Base-by-base conservation (phyloP, 2,329 filamentous ascomycete species). In the Cytospora piceicola region DNA sequence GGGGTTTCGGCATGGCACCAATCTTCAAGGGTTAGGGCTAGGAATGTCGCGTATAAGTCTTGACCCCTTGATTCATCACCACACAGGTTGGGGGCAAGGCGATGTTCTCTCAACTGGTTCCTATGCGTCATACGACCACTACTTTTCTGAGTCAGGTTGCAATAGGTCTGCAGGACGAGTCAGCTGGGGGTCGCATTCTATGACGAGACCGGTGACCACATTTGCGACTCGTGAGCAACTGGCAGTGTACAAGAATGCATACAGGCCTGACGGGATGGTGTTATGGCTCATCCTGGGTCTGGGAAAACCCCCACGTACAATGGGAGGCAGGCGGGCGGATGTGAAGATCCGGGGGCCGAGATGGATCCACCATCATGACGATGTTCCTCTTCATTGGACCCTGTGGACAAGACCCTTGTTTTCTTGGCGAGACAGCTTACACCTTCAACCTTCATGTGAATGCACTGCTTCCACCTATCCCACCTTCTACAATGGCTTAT, bases 1-100 rank as follows among this genome's bases (percentile, higher is more conserved):
- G 27, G 27, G 27, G 3, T 5, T 29, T 5, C 27, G 27, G 27
- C 8, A 36, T 14, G 34, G 34, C 34, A 36, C 1, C 11, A 36
- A 4, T 2, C 15, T 14, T 9, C 11, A 12, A 36, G 34, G 34
- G 34, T 36, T 36, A 36, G 34, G 34, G 34, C 15, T 15, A 12
- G 2, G 12, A 4, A 36, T 3, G 34, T 15, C n/a, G 34, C 2
- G 34, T 36, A 12, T 36, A 36, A 34, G 32, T 34, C 32, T 9
- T 34, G 32, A 8, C 32, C 32, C 27, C 27, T 29, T 34, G 32
- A 12, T 34, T 12, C 11, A 34, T 12, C 32, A 34, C 32, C 11
- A 34, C 32, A 12, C 7, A 34, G 11, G 80, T 42, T 42, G 39
- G 17, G 39, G 17, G 39, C 17, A 42, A 42, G 2, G 17, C 20